Evolutionary conservation across 2,329 filamentous ascomycete genomes (phyloP).

Genomic region (Hypoxylon sp.): DNA sequence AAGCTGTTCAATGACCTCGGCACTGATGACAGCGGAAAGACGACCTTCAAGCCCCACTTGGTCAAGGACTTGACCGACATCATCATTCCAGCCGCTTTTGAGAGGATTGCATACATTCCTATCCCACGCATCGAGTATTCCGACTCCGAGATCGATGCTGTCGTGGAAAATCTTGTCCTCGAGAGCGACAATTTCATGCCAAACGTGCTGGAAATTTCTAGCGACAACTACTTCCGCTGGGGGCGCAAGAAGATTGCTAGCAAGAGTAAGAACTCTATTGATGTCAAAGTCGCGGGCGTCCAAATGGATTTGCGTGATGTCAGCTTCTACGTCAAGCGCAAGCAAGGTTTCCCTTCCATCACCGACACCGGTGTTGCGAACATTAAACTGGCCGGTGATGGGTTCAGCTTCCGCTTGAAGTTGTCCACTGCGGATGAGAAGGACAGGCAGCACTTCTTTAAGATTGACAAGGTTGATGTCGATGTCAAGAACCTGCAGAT

Average conservation of each 20-base stretch:
- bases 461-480: constrained; percentile 89
- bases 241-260: constrained; percentile 88
- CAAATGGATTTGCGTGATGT: constrained; percentile 94
- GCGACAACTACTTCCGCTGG: constrained; percentile 95
- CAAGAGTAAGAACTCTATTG: constrained; percentile 83
- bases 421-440: constrained; percentile 82
- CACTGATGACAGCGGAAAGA: constrained; percentile 84
- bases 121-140: constrained; percentile 94
- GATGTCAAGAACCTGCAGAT: constrained; percentile 85
- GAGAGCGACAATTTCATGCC: constrained; percentile 98
- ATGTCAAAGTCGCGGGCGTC: constrained; percentile 87
- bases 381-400: constrained; percentile 86
- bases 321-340: constrained; percentile 94
- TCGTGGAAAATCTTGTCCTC: constrained; percentile 94
- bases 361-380: constrained; percentile 91
- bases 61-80: constrained; percentile 89
- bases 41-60: constrained; percentile 91
- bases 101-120: constrained; percentile 89
- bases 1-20: constrained; percentile 92
- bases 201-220: constrained; percentile 88
- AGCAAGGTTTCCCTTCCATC: constrained; percentile 90
- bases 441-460: constrained; percentile 89
- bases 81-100: constrained; percentile 84
- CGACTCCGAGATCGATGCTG: constrained; percentile 84
- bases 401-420: constrained; percentile 92